Evolutionary conservation across 768 basidiomycete species (phyloP).

Genomic region (Thelephora aurantiotincta): DNA sequence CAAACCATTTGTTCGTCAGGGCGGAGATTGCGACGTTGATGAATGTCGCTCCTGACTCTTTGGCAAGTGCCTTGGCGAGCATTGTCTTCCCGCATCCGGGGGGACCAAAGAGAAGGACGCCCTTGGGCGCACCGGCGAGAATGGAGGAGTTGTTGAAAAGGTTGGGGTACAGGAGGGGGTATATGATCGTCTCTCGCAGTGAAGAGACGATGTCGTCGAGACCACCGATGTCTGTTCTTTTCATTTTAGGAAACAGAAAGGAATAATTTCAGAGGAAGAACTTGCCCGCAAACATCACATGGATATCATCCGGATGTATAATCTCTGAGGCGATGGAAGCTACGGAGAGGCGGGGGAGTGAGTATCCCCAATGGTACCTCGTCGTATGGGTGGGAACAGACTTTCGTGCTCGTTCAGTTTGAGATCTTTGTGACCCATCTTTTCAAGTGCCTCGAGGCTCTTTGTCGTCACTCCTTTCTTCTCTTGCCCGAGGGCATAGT

Average conservation of each 20-base stretch:
- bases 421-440: constrained; percentile 55
- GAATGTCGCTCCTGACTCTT: constrained; percentile 94
- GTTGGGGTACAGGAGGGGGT: constrained; percentile 81
- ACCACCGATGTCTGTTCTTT: constrained; percentile 68
- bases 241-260: background rate
- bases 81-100: constrained; percentile 99
- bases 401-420: constrained; percentile 87
- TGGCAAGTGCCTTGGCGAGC: constrained; percentile 97
- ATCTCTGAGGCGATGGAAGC: constrained; percentile 86
- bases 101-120: constrained; percentile 89
- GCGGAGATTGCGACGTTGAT: constrained; percentile 75
- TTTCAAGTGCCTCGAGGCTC: constrained; percentile 55
- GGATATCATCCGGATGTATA: constrained; percentile 84
- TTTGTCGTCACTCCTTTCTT: constrained; percentile 53
- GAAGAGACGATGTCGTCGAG: constrained; percentile 82
- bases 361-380: background rate
- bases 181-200: constrained; percentile 90
- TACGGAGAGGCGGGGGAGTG: constrained; percentile 15
- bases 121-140: constrained; percentile 85
- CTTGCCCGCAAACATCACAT: constrained; percentile 59
- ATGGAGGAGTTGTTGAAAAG: constrained; percentile 74
- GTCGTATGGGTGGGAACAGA: constrained; percentile 20
- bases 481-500: constrained; percentile 7
- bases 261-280: background rate
- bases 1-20: constrained; percentile 74